Evolutionary conservation across 2,329 filamentous ascomycete genomes (phyloP).

Genomic region (Phoma herbarum): DNA sequence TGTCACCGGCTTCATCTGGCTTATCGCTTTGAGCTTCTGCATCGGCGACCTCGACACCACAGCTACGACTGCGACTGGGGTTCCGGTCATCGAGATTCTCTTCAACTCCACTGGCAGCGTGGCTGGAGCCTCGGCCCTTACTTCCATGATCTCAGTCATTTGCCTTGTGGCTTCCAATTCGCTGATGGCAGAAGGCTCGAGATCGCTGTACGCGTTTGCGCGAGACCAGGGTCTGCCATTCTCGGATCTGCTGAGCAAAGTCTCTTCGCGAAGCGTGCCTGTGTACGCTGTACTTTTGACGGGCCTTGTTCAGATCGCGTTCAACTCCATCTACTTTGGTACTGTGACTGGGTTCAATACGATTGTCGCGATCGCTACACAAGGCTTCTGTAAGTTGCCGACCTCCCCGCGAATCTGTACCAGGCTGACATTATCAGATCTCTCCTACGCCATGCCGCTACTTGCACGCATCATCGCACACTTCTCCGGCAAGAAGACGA

Average conservation of each 20-base stretch:
- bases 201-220: constrained; percentile 59
- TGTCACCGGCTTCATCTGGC: constrained; percentile 51
- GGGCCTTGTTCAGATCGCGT: constrained; percentile 59
- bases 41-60: constrained; percentile 57
- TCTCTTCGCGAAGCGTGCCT: constrained; percentile 60
- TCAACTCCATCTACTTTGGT: constrained; percentile 65
- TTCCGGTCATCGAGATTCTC: constrained; percentile 64
- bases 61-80: constrained; percentile 57
- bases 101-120: constrained; percentile 59
- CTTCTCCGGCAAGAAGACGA: constrained; percentile 54
- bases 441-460: constrained; percentile 66
- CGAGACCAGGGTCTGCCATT: constrained; percentile 64
- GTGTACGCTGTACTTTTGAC: constrained; percentile 61
- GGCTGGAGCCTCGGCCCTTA: constrained; percentile 56
- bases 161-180: constrained; percentile 57
- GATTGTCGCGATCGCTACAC: constrained; percentile 65
- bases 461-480: constrained; percentile 60
- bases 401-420: not conserved
- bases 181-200: constrained; percentile 59
- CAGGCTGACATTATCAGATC: constrained; percentile 47
- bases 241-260: constrained; percentile 56
- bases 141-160: constrained; percentile 60
- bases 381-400: constrained; percentile 61
- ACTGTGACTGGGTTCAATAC: constrained; percentile 65
- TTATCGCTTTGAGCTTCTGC: constrained; percentile 53